Conservation (phyloP, 2,329 filamentous ascomycete species). For the Metarhizium album region DNA sequence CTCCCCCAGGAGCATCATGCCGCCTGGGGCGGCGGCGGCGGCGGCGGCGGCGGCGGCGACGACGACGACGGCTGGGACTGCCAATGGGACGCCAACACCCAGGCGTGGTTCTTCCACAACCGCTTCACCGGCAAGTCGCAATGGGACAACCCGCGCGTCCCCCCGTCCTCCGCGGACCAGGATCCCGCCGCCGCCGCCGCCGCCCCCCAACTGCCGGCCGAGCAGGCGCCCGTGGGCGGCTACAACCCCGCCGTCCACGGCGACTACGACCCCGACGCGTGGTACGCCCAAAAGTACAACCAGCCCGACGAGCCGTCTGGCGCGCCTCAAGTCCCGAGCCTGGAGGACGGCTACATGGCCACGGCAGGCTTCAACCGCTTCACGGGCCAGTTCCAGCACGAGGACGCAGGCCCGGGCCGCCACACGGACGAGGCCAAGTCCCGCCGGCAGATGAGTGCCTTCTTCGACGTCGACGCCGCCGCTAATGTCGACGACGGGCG, state of each 20-base stretch:
- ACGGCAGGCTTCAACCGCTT: conserved; percentile 82
- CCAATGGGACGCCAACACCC: conserved; percentile 58
- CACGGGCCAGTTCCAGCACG: conserved; percentile 71
- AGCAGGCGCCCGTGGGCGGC: conserved; percentile 47
- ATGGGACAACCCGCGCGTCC: conserved; percentile 78
- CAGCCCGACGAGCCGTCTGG: conserved; percentile 22
- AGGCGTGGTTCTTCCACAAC: conserved; percentile 78
- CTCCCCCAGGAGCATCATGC: conserved; percentile 33
- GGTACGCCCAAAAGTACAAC: conserved; percentile 62
- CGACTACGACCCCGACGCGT: conserved; percentile 91
- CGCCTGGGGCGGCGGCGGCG: too few relatives aligned
- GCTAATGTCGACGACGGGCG: conserved; percentile 84
- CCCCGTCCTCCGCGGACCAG: conserved; percentile 23
- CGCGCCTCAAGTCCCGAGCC: conserved; percentile 11
- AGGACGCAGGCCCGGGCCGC: conserved; percentile 57
- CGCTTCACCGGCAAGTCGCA: conserved; percentile 64
- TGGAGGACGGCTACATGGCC: conserved; percentile 49
- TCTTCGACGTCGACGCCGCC: conserved; percentile 90
- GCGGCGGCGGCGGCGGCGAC: too few relatives aligned
- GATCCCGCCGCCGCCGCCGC: conserved; percentile 14
- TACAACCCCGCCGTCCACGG: conserved; percentile 97
- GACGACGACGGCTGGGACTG: conserved; percentile 72
- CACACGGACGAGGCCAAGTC: conserved; percentile 85
- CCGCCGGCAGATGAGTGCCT: conserved; percentile 80
- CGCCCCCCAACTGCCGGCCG: conserved; percentile 23